phyloP scores from a whole-genome alignment of 2,329 filamentous ascomycete genomes.

The Simplicillium aogashimaense region DNA sequence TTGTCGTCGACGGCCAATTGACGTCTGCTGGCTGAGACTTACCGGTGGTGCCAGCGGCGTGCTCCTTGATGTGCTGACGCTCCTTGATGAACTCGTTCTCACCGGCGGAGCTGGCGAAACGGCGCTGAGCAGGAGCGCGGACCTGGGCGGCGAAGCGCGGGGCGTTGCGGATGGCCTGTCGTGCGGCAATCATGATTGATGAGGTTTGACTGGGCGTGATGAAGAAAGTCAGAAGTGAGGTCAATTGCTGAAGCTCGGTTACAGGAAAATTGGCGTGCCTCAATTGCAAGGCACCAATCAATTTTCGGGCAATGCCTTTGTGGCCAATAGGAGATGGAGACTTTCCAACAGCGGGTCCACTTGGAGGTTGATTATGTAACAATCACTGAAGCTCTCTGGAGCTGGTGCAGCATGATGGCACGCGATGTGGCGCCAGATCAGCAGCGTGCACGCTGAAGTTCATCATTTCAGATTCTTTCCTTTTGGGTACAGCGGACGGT shows the following conservation, averaged over 20 bases:
- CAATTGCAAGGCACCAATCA: constrained; percentile 16
- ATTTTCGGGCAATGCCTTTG: neutral
- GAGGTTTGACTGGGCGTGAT: constrained; percentile 6
- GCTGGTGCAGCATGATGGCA: no score
- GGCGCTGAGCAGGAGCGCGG: constrained; percentile 55
- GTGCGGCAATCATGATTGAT: constrained; percentile 53
- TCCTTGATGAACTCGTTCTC: constrained; percentile 94
- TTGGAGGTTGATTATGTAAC: no score
- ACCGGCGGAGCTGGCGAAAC: constrained; percentile 60
- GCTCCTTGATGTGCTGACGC: constrained; percentile 80
- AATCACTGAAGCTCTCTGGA: no score
- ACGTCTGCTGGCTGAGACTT: constrained; percentile 24
- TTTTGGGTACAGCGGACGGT: no score
- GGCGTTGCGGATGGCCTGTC: constrained; percentile 48
- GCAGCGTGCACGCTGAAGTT: no score
- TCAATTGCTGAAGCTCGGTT: constrained; percentile 24
- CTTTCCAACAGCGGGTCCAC: no score
- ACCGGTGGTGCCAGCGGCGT: constrained; percentile 80
- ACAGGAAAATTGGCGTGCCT: constrained; percentile 19
- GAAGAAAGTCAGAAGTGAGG: constrained; percentile 20
- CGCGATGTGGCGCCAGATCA: no score
- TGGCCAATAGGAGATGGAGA: no score
- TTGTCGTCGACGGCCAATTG: constrained; percentile 10
- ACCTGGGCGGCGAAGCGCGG: constrained; percentile 54
- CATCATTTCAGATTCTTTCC: no score